Percentiles rank a stretch among this genome's conserved stretches.
phyloP scores from a whole-genome alignment of 2,329 filamentous ascomycete genomes.

The Lomentospora prolificans region DNA sequence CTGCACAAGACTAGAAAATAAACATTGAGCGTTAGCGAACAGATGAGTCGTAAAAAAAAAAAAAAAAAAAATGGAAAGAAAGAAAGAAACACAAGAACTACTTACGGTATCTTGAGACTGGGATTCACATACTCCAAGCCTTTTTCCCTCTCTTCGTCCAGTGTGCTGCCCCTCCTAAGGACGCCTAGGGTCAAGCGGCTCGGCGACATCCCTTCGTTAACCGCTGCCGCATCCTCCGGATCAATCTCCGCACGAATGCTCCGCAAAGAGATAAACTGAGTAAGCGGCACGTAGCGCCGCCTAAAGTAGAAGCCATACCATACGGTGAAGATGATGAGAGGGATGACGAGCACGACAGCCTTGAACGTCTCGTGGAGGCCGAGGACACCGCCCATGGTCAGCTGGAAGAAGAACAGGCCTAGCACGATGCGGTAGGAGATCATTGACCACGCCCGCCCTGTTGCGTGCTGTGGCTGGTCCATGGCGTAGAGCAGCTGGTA shows the following conservation, averaged over 20 bases:
- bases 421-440: slow-evolving; percentile 87
- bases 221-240: slow-evolving; percentile 22
- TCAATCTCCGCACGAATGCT: slow-evolving; percentile 59
- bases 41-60: no score
- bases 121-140: slow-evolving; percentile 68
- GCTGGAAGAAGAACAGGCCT: slow-evolving; percentile 78
- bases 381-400: slow-evolving; percentile 82
- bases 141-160: slow-evolving; percentile 64
- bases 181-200: slow-evolving; percentile 27
- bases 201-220: slow-evolving; percentile 20
- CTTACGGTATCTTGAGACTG: slow-evolving; percentile 58
- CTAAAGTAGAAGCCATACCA: slow-evolving; percentile 85
- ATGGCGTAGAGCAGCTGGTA: slow-evolving; percentile 97
- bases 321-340: slow-evolving; percentile 67
- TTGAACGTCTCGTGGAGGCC: slow-evolving; percentile 65
- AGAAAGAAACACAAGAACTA: slow-evolving; percentile 13
- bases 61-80: neutral
- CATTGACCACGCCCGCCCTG: slow-evolving; percentile 90
- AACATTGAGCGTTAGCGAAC: slow-evolving; percentile 9
- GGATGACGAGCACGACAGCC: slow-evolving; percentile 62
- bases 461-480: slow-evolving; percentile 92
- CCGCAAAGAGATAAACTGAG: slow-evolving; percentile 82
- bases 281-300: slow-evolving; percentile 75
- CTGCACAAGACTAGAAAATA: slow-evolving; percentile 38
- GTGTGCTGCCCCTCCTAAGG: slow-evolving; percentile 47